Evolutionary conservation across 1,284 basidiomycete species (phyloP).

Genomic region (Peniophora sp.): DNA sequence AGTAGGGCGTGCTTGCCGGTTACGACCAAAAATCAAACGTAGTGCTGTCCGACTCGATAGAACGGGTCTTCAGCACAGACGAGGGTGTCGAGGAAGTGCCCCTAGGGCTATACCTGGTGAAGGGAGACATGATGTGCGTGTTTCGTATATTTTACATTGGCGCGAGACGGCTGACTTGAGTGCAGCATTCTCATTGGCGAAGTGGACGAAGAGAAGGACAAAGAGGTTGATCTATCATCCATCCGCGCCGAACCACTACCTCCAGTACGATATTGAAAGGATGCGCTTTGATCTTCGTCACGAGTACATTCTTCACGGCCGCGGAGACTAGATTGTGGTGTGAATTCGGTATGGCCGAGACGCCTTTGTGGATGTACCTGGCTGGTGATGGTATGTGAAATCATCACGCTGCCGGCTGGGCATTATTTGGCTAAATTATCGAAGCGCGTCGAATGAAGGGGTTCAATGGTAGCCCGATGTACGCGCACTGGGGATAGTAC

Average conservation of each 20-base stretch:
- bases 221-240: slow-evolving; percentile 68
- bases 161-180: slow-evolving; percentile 1
- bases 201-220: slow-evolving; percentile 81
- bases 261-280: slow-evolving; percentile 59
- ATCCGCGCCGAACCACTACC: slow-evolving; percentile 87
- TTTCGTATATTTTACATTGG: neutral
- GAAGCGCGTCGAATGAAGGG: too few relatives aligned
- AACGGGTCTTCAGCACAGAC: slow-evolving; percentile 85
- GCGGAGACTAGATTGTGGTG: too few relatives aligned
- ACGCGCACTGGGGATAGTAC: too few relatives aligned
- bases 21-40: slow-evolving; percentile 92
- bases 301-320: too few relatives aligned
- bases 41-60: slow-evolving; percentile 85
- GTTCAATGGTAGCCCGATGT: too few relatives aligned
- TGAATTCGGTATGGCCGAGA: too few relatives aligned
- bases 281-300: too few relatives aligned
- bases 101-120: slow-evolving; percentile 93
- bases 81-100: slow-evolving; percentile 93
- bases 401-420: too few relatives aligned
- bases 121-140: slow-evolving; percentile 94
- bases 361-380: too few relatives aligned
- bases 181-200: slow-evolving; percentile 84
- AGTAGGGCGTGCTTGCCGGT: slow-evolving; percentile 80
- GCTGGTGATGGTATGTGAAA: too few relatives aligned
- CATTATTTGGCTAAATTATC: too few relatives aligned